phyloP scores from a whole-genome alignment of 768 basidiomycete genomes.

The Neoboletus magnificus region DNA sequence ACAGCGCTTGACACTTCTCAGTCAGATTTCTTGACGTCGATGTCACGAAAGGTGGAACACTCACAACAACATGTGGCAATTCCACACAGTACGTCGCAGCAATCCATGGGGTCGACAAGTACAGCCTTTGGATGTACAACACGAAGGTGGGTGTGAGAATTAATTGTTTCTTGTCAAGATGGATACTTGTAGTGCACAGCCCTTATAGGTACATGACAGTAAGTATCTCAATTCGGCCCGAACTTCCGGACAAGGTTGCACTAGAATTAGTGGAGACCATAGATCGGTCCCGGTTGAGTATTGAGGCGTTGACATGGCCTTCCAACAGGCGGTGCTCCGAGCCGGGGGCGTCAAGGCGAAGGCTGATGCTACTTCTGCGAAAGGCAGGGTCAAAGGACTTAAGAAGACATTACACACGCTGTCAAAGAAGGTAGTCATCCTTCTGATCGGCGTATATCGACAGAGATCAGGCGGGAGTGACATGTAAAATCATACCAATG shows the following conservation, averaged over 20 bases:
- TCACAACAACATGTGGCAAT: conserved; percentile 22
- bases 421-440: not conserved
- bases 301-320: too few relatives aligned
- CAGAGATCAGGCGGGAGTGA: not conserved
- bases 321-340: too few relatives aligned
- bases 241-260: not conserved
- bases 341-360: not conserved
- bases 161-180: not conserved
- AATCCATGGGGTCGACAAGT: conserved; percentile 18
- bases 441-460: not conserved
- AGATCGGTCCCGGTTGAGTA: too few relatives aligned
- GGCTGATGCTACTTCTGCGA: not conserved
- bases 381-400: not conserved
- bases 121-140: not conserved
- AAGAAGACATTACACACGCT: not conserved
- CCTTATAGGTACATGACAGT: too few relatives aligned
- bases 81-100: conserved; percentile 22
- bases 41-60: not conserved
- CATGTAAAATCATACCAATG: too few relatives aligned
- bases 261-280: too few relatives aligned
- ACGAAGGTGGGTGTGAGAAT: not conserved
- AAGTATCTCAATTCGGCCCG: not conserved
- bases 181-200: not conserved
- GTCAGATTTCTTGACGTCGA: not conserved
- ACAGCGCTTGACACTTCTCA: not conserved